phyloP scores from a whole-genome alignment of 805 yeast species.

The Metschnikowia peoriensis region DNA sequence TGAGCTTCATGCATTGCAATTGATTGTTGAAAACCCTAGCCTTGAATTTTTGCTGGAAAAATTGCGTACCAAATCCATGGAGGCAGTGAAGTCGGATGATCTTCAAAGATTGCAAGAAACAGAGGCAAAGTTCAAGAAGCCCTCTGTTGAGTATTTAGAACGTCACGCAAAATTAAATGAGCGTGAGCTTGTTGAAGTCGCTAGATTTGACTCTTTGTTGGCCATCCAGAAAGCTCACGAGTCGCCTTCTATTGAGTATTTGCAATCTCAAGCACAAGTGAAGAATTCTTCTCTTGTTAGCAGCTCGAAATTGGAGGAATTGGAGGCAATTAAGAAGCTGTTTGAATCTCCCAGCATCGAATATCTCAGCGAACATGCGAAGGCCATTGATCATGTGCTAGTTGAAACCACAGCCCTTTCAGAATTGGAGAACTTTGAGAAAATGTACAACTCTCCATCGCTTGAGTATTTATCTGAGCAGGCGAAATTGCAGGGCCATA shows the following conservation, averaged over 20 bases:
- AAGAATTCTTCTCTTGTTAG: not conserved
- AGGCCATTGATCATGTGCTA: not conserved
- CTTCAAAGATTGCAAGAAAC: not conserved
- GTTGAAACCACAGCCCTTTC: not conserved
- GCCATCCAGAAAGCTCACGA: not conserved
- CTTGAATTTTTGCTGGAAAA: conserved; percentile 15
- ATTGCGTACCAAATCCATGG: conserved; percentile 5
- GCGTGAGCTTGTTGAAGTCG: conserved; percentile 1
- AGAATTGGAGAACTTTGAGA: conserved; percentile 2
- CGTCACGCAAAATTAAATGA: not conserved
- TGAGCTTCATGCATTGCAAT: conserved; percentile 8
- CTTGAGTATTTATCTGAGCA: conserved; percentile 7
- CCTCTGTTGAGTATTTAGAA: conserved; percentile 9
- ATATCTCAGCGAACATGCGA: conserved; percentile 10
- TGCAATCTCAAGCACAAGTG: conserved; percentile 9
- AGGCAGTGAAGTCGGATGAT: conserved; percentile 1
- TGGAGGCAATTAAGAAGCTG: not conserved
- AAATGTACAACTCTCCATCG: not conserved
- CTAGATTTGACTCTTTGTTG: conserved; percentile 9
- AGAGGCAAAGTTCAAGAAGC: not conserved
- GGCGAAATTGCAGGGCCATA: conserved; percentile 1
- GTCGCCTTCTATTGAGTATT: conserved; percentile 14
- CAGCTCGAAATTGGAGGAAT: not conserved
- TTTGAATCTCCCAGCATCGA: conserved; percentile 9
- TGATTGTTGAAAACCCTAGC: conserved; percentile 8